phyloP scores from a whole-genome alignment of 768 basidiomycete species.

The Rhizopogon vulgaris region DNA sequence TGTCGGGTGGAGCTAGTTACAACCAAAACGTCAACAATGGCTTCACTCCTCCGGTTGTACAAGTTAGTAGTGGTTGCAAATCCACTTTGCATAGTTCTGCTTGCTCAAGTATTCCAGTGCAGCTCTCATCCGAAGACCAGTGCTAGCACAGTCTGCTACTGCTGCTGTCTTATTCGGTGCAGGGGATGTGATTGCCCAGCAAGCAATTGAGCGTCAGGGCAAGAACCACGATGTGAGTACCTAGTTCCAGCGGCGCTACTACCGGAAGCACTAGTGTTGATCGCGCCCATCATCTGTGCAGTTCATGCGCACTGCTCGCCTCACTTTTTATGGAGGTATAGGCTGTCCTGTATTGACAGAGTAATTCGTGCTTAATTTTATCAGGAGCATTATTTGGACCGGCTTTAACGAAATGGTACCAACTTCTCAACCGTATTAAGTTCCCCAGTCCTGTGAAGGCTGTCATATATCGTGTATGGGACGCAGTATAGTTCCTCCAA shows the following conservation, averaged over 20 bases:
- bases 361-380: background rate
- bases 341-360: background rate
- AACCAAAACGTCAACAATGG: conserved; percentile 24
- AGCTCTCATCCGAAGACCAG: conserved; percentile 53
- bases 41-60: conserved; percentile 38
- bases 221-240: conserved; percentile 66
- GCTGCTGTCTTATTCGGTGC: conserved; percentile 64
- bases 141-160: conserved; percentile 57
- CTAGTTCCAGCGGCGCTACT: background rate
- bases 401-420: conserved; percentile 77
- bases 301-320: conserved; percentile 55
- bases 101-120: conserved; percentile 34
- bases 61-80: conserved; percentile 24
- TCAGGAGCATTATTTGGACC: conserved; percentile 74
- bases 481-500: background rate
- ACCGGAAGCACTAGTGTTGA: background rate
- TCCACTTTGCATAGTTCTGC: background rate
- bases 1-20: too few relatives aligned
- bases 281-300: conserved; percentile 14
- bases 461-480: conserved; percentile 54
- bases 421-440: conserved; percentile 62
- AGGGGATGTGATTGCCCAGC: conserved; percentile 83
- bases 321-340: conserved; percentile 69
- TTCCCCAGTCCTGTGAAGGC: conserved; percentile 56
- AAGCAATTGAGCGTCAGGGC: conserved; percentile 70